Conservation (phyloP, 2,329 filamentous ascomycete genomes). For the Juglanconis oblonga region DNA sequence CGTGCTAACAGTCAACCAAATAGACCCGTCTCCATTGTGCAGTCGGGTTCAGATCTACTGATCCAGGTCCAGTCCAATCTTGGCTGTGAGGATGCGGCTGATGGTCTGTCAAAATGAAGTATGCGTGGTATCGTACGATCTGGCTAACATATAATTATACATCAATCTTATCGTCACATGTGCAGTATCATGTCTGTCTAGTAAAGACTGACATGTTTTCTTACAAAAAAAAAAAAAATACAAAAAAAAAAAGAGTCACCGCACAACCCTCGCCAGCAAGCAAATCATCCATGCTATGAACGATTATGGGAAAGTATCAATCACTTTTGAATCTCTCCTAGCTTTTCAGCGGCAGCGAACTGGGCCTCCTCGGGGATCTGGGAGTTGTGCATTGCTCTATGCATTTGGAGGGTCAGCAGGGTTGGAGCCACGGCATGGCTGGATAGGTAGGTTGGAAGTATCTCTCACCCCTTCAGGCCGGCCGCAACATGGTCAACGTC, state of each 20-base stretch:
- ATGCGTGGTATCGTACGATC: background rate
- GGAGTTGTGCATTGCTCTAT: conserved; percentile 53
- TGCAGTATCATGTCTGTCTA: too few relatives aligned
- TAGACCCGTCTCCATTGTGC: too few relatives aligned
- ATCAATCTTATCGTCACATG: background rate
- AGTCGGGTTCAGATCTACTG: too few relatives aligned
- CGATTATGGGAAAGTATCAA: too few relatives aligned
- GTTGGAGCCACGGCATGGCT: conserved; percentile 8
- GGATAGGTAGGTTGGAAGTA: background rate
- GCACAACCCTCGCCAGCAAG: background rate
- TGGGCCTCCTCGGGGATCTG: conserved; percentile 55
- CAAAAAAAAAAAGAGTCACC: too few relatives aligned
- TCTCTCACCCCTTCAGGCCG: conserved; percentile 48
- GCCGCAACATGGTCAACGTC: conserved; percentile 53
- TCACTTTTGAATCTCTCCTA: conserved; percentile 15
- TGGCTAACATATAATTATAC: background rate
- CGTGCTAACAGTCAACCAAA: background rate
- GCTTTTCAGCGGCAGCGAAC: conserved; percentile 21
- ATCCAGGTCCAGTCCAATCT: too few relatives aligned
- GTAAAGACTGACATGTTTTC: too few relatives aligned
- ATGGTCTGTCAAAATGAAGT: background rate
- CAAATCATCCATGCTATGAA: background rate
- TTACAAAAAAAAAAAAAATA: too few relatives aligned
- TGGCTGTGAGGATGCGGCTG: background rate
- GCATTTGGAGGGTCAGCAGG: background rate